A percentile compares a stretch with the other conserved stretches of the same genome.
These are phyloP conservation scores for Dactylella cylindrospora DNA, from an alignment of 2,329 filamentous ascomycete species.

Conservation along the genomic window DNA sequence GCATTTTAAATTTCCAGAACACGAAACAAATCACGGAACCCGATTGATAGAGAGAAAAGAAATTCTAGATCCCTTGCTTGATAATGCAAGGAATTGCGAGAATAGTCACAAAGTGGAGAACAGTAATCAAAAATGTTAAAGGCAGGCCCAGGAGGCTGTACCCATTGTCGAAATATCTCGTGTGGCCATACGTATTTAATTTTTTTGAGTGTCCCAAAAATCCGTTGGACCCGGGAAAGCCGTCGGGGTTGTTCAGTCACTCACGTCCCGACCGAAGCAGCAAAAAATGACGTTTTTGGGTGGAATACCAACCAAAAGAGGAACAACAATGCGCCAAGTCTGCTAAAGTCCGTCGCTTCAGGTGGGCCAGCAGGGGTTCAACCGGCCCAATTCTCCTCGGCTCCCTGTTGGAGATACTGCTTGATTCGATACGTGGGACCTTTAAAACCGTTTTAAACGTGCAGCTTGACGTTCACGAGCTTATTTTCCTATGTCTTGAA, in stretches of 20 bases:
- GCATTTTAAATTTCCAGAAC: no score
- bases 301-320: no score
- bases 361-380: slow-evolving; percentile 7
- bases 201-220: slow-evolving; percentile 13
- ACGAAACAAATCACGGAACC: no score
- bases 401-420: no score
- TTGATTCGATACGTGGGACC: no score
- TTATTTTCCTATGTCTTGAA: no score
- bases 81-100: slow-evolving; percentile 13
- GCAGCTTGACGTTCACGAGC: no score
- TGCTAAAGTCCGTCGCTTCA: slow-evolving; percentile 31
- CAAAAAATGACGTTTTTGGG: slow-evolving; percentile 16
- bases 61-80: slow-evolving; percentile 12
- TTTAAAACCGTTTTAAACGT: no score
- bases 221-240: slow-evolving; percentile 27
- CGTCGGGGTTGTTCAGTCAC: slow-evolving; percentile 11
- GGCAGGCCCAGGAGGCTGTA: neutral
- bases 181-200: no score
- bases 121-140: slow-evolving; percentile 9
- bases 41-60: no score
- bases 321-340: no score
- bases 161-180: no score
- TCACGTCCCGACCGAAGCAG: neutral
- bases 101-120: neutral
- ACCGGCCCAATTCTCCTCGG: slow-evolving; percentile 19